Conservation (phyloP, 768 basidiomycete species). For the Boletus speciosus region DNA sequence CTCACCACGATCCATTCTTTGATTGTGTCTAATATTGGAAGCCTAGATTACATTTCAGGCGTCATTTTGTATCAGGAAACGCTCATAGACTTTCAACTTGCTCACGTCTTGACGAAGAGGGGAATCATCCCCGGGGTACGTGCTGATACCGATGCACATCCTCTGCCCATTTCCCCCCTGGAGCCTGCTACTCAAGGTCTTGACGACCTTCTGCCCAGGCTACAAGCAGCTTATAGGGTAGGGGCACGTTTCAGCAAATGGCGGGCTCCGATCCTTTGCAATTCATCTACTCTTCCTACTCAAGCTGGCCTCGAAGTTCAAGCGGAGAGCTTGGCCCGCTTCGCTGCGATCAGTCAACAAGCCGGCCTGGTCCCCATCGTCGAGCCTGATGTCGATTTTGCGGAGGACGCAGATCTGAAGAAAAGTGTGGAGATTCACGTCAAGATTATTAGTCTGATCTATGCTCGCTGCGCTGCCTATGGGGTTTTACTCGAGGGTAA, state of each 20-base stretch:
- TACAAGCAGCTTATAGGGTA: conserved; percentile 41
- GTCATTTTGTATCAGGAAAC: conserved; percentile 51
- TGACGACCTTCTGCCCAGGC: conserved; percentile 41
- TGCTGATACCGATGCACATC: conserved; percentile 47
- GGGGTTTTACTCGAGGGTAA: conserved; percentile 49
- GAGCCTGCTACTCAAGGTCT: conserved; percentile 51
- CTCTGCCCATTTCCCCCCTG: conserved; percentile 40
- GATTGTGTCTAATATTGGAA: neutral
- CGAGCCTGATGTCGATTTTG: conserved; percentile 51
- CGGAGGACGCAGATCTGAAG: conserved; percentile 43
- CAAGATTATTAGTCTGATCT: conserved; percentile 44
- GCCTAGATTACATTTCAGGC: conserved; percentile 46
- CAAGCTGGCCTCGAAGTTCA: conserved; percentile 42
- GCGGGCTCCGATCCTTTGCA: conserved; percentile 48
- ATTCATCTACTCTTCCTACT: conserved; percentile 38
- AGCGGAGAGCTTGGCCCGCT: conserved; percentile 46
- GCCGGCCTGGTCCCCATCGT: conserved; percentile 51
- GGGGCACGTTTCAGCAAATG: conserved; percentile 52
- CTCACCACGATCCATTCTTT: neutral
- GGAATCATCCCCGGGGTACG: conserved; percentile 50
- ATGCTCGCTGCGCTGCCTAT: conserved; percentile 42
- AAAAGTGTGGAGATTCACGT: conserved; percentile 47
- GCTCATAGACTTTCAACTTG: conserved; percentile 48
- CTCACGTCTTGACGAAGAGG: conserved; percentile 39
- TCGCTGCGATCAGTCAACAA: conserved; percentile 49